Evolutionary conservation across 495 filamentous ascomycete genomes (phyloP).

Genomic region (Lentithecium fluviatile): DNA sequence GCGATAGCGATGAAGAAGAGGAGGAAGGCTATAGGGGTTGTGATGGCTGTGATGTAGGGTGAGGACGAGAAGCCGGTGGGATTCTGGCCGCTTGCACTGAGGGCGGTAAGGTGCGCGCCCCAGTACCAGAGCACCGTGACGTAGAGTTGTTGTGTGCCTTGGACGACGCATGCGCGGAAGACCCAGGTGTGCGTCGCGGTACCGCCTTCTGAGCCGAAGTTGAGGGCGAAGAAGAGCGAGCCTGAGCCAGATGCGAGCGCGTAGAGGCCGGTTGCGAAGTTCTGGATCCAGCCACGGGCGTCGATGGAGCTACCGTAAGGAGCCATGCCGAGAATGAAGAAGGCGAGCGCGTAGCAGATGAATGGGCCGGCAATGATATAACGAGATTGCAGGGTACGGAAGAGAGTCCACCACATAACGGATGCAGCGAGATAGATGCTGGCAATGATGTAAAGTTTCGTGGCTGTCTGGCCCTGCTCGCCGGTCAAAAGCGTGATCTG

Average conservation of each 20-base stretch:
- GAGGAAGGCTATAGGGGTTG: conserved; percentile 51
- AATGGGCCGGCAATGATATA: conserved; percentile 59
- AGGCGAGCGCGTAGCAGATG: conserved; percentile 61
- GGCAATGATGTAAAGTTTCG: conserved; percentile 63
- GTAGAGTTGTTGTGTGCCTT: conserved; percentile 65
- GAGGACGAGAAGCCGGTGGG: conserved; percentile 31
- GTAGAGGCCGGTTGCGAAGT: conserved; percentile 61
- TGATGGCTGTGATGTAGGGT: conserved; percentile 50
- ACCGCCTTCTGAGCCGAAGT: conserved; percentile 64
- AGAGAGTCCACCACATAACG: conserved; percentile 62
- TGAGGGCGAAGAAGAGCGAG: conserved; percentile 63
- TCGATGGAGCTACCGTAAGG: conserved; percentile 49
- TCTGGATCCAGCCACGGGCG: conserved; percentile 53
- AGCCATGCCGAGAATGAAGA: conserved; percentile 64
- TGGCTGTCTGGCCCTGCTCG: conserved; percentile 57
- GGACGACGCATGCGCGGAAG: conserved; percentile 61
- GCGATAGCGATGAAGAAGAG: conserved; percentile 54
- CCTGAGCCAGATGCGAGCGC: conserved; percentile 59
- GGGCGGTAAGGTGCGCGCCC: conserved; percentile 44
- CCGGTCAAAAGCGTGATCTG: conserved; percentile 67
- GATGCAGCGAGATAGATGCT: conserved; percentile 61
- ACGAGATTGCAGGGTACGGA: conserved; percentile 56
- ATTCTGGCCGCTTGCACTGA: conserved; percentile 19
- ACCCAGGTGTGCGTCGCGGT: conserved; percentile 63
- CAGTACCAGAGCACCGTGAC: conserved; percentile 66